These are phyloP conservation scores for Tothia fuscella DNA, from an alignment of 2,329 filamentous ascomycete genomes.

Conservation along the genomic window DNA sequence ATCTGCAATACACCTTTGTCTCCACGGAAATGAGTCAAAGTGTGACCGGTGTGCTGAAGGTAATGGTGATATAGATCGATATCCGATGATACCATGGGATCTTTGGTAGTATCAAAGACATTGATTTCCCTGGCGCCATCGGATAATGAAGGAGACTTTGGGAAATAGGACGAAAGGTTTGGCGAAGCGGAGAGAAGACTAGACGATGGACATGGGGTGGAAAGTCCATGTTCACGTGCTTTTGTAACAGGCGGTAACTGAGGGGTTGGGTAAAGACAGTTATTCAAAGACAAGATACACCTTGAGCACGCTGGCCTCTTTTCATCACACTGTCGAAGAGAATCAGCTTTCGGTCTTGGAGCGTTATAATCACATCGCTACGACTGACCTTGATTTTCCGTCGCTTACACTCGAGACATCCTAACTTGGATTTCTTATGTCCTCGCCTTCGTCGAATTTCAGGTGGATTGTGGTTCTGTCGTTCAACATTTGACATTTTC, in stretches of 20 bases:
- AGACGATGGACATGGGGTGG: neutral
- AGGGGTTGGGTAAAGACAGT: slow-evolving; percentile 10
- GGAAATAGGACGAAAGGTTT: neutral
- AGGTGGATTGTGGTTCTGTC: too few species aligned
- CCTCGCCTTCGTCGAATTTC: too few species aligned
- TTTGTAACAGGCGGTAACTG: neutral
- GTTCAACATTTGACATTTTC: too few species aligned
- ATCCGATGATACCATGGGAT: slow-evolving; percentile 5
- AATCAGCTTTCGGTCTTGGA: neutral
- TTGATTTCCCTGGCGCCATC: neutral
- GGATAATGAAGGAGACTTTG: neutral
- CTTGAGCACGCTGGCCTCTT: slow-evolving; percentile 12
- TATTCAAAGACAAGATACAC: slow-evolving; percentile 10
- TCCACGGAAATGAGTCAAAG: slow-evolving; percentile 5
- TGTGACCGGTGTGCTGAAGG: slow-evolving; percentile 11
- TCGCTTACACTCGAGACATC: slow-evolving; percentile 12
- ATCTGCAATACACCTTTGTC: slow-evolving; percentile 8
- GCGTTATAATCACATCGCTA: neutral
- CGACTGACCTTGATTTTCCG: slow-evolving; percentile 12
- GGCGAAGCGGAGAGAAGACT: neutral
- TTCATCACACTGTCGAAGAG: slow-evolving; percentile 11
- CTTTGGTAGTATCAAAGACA: neutral
- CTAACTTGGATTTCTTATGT: slow-evolving; percentile 12
- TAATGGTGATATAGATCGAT: slow-evolving; percentile 12
- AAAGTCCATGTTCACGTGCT: neutral